Conservation (phyloP, 257 asterid species). For the Nicotiana paniculata region DNA sequence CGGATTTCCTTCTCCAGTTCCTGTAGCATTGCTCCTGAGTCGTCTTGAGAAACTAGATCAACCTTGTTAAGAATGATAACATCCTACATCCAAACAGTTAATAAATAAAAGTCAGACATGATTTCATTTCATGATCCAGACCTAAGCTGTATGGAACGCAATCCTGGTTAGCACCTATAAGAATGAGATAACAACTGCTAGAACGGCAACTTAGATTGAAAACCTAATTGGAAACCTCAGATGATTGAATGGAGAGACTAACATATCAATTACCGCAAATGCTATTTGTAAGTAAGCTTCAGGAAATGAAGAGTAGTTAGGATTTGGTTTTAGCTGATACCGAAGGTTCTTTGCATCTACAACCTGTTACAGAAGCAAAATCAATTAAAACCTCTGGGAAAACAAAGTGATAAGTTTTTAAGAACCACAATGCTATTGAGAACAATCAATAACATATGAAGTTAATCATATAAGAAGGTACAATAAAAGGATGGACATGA, state of each 20-base stretch:
- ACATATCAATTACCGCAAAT: conserved; percentile 57
- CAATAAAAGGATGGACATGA: not conserved
- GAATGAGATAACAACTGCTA: not conserved
- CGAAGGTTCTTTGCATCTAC: conserved; percentile 96
- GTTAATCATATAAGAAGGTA: not conserved
- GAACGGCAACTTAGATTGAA: not conserved
- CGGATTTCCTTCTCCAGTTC: conserved; percentile 82
- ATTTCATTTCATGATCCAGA: conserved; percentile 6
- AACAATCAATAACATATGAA: not conserved
- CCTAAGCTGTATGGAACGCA: not conserved
- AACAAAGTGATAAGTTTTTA: not conserved
- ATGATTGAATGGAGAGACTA: not conserved
- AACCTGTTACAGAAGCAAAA: conserved; percentile 44
- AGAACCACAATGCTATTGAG: not conserved
- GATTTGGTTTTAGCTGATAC: conserved; percentile 70
- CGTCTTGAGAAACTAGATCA: conserved; percentile 63
- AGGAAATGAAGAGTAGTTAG: conserved; percentile 75
- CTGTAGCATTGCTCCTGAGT: conserved; percentile 38
- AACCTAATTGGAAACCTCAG: not conserved
- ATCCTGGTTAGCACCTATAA: not conserved
- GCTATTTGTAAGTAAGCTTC: conserved; percentile 95
- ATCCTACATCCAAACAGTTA: conserved; percentile 44
- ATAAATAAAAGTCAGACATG: conserved; percentile 7
- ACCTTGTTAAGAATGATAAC: conserved; percentile 91
- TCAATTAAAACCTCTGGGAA: not conserved